Evolutionary conservation across 768 basidiomycete genomes (phyloP), one percentile per base, ranked within the genome.

Genomic region (Lactarius hengduanensis): DNA sequence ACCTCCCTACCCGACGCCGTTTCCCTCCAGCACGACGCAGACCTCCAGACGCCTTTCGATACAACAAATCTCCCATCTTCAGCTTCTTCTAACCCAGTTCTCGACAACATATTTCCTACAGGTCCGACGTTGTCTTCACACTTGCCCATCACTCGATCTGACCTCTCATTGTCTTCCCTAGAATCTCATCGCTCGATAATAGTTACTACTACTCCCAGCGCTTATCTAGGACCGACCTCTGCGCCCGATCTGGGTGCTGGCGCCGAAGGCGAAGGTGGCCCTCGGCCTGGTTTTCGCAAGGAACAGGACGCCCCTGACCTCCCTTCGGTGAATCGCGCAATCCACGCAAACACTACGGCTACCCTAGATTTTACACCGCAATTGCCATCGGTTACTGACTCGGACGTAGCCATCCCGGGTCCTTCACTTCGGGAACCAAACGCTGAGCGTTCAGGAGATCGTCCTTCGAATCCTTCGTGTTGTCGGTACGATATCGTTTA

Each of bases 161-260:
- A 47, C 10, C 45, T 4, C 45, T n/a, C 45, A 11, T n/a, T 36
- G 34, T 36, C 20, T n/a, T 4, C 6, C 3, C n/a, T n/a, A n/a
- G 20, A 47, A n/a, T n/a, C 45, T n/a, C 45, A 47, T 47, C 3
- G 8, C 0, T 47, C 45, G 20, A 10, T 47, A 4, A 4, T 22
- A 4, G 10, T 4, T 11, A 4, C n/a, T 4, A 22, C n/a, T 11
- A 0, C n/a, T 0, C 9, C 45, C n/a, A 4, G n/a, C n/a, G 9
- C n/a, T 4, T 11, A 0, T 47, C 45, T 3, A 22, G 9, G 45
- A 1, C n/a, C 4, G 4, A n/a, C 9, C 9, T 47, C 8, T 47
- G 45, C 10, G 3, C 45, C 20, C n/a, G n/a, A 47, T 40, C 3
- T 40, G 38, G 38, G 4, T 15, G 15, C 38, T 40, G 1, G 13